phyloP scores from a whole-genome alignment of 768 basidiomycete genomes.

The Favolaschia claudopus region DNA sequence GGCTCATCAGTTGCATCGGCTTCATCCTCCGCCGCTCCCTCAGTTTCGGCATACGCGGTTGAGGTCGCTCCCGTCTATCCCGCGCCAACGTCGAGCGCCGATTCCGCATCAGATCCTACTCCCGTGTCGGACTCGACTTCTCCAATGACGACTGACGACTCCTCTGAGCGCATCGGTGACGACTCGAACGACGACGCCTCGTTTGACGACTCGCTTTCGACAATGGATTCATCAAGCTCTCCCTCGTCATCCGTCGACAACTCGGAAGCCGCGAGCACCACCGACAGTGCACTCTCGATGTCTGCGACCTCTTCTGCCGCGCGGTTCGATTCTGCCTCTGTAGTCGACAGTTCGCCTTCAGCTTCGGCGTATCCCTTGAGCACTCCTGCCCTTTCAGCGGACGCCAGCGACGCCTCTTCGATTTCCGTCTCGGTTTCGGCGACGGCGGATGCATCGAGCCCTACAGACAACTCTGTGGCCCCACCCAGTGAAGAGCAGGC shows the following conservation, averaged over 20 bases:
- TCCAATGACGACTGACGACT: slow-evolving; percentile 42
- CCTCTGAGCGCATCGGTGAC: slow-evolving; percentile 35
- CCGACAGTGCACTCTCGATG: too few species aligned
- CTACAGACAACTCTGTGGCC: background rate
- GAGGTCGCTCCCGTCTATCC: slow-evolving; percentile 16
- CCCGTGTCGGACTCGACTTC: slow-evolving; percentile 33
- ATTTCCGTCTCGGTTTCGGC: too few species aligned
- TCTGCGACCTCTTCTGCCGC: slow-evolving; percentile 3
- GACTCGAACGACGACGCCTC: slow-evolving; percentile 2
- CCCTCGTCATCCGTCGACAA: slow-evolving; percentile 35
- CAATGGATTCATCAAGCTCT: slow-evolving; percentile 34
- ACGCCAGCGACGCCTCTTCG: too few species aligned
- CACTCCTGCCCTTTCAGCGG: too few species aligned
- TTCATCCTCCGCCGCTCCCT: slow-evolving; percentile 11
- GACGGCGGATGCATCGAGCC: background rate
- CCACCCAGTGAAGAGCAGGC: slow-evolving; percentile 3
- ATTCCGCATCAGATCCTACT: slow-evolving; percentile 11
- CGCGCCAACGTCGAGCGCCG: background rate
- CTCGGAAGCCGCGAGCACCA: too few species aligned
- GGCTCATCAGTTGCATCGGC: slow-evolving; percentile 3
- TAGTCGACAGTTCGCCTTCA: too few species aligned
- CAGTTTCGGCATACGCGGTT: slow-evolving; percentile 28
- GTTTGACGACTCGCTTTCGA: slow-evolving; percentile 17
- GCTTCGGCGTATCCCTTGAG: slow-evolving; percentile 2
- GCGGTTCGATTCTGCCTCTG: slow-evolving; percentile 14